phyloP scores from a whole-genome alignment of 75 land plant species.

The Pinus albicaulis region DNA sequence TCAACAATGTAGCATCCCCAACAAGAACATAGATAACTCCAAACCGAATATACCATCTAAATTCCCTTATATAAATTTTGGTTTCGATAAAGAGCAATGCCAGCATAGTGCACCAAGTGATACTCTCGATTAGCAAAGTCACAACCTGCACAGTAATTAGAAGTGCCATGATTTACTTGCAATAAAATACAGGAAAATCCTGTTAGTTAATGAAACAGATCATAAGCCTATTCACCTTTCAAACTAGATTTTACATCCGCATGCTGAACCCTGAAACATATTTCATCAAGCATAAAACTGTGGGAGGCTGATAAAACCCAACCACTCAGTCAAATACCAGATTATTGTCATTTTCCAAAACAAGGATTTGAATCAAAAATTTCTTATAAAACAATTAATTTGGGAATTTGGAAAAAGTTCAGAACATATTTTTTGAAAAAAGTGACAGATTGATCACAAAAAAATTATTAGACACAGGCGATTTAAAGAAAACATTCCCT shows the following conservation, averaged over 20 bases:
- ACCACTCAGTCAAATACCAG: neutral
- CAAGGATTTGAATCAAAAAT: neutral
- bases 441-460: neutral
- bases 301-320: neutral
- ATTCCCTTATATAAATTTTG: conserved; percentile 68
- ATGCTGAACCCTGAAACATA: neutral
- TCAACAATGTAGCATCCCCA: conserved; percentile 69
- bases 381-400: neutral
- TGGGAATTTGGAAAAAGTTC: neutral
- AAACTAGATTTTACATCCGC: neutral
- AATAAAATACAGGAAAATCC: neutral
- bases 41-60: conserved; percentile 86
- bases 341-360: neutral
- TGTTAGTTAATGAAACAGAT: neutral
- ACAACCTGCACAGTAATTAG: conserved; percentile 43
- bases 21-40: conserved; percentile 77
- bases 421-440: neutral
- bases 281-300: neutral
- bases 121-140: conserved; percentile 45
- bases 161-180: neutral
- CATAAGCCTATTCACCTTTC: neutral
- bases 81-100: conserved; percentile 61
- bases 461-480: no score
- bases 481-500: no score
- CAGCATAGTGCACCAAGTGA: conserved; percentile 73